Conservation (phyloP, 139 green algal species). For the Coelastrella sp. region DNA sequence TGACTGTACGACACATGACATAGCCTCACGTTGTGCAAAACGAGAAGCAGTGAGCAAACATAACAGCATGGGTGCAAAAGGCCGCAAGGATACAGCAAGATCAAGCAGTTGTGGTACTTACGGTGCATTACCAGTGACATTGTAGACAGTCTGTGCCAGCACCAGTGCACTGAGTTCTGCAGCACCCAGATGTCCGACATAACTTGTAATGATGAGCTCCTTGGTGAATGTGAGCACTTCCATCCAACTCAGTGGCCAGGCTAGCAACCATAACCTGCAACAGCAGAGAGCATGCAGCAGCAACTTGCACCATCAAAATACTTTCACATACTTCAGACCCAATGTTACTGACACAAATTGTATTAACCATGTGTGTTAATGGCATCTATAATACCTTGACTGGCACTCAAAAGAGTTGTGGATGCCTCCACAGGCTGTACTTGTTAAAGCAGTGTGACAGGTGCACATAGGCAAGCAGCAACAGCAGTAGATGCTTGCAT, state of each 20-base stretch:
- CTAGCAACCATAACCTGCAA: slow-evolving; percentile 63
- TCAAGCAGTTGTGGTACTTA: no score
- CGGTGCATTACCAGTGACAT: slow-evolving; percentile 57
- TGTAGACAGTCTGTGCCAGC: slow-evolving; percentile 72
- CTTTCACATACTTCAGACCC: not conserved
- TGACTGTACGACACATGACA: no score
- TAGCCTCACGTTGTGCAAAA: no score
- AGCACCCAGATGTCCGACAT: slow-evolving; percentile 63
- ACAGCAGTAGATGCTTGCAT: not conserved
- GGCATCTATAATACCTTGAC: no score
- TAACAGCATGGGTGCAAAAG: no score
- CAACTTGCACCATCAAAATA: not conserved
- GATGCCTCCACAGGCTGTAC: not conserved
- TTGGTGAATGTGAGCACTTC: slow-evolving; percentile 75
- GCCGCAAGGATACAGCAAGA: no score
- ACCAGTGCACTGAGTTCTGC: slow-evolving; percentile 65
- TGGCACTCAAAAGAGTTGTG: not conserved
- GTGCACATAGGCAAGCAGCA: not conserved
- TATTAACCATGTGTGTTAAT: no score
- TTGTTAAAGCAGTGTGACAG: not conserved
- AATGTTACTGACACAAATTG: not conserved
- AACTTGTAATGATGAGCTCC: slow-evolving; percentile 74
- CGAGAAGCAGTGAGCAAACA: not conserved
- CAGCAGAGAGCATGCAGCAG: not conserved
- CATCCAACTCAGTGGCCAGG: slow-evolving; percentile 71